phyloP scores from a whole-genome alignment of 139 green algal species.

The Haematococcus lacustris region DNA sequence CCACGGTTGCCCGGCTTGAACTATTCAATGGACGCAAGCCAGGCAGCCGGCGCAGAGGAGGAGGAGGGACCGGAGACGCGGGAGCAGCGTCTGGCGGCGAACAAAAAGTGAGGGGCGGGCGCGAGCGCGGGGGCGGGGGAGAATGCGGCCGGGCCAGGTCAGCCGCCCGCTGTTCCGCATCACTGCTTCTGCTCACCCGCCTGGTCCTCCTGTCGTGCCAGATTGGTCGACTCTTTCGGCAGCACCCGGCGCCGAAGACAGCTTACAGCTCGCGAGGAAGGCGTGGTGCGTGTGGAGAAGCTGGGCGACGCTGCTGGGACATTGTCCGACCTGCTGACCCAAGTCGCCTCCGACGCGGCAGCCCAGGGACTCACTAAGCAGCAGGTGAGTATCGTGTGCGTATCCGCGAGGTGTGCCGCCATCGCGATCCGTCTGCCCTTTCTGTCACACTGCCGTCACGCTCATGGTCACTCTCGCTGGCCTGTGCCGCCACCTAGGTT shows the following conservation, averaged over 20 bases:
- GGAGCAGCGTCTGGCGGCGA: conserved; percentile 10
- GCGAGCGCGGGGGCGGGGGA: background rate
- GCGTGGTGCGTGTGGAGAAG: conserved; percentile 22
- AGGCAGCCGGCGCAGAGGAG: background rate
- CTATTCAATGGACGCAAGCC: background rate
- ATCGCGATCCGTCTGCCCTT: too few relatives aligned
- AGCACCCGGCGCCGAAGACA: conserved; percentile 35
- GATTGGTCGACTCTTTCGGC: conserved; percentile 48
- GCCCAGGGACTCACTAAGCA: conserved; percentile 7
- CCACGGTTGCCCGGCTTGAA: conserved; percentile 10
- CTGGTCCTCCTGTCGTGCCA: background rate
- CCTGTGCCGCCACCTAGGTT: too few relatives aligned
- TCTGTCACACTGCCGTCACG: too few relatives aligned
- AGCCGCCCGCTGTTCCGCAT: background rate
- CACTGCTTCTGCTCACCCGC: background rate
- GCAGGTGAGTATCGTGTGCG: conserved; percentile 9
- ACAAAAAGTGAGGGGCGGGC: conserved; percentile 12
- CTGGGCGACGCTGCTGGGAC: conserved; percentile 17
- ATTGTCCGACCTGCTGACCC: conserved; percentile 3
- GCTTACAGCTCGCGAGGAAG: conserved; percentile 38
- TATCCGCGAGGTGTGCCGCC: too few relatives aligned
- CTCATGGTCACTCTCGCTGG: too few relatives aligned
- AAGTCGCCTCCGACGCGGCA: background rate
- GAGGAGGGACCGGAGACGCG: conserved; percentile 2
- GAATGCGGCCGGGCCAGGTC: background rate